Conservation (phyloP, 1,284 basidiomycete species). For the Heimioporus retisporus region DNA sequence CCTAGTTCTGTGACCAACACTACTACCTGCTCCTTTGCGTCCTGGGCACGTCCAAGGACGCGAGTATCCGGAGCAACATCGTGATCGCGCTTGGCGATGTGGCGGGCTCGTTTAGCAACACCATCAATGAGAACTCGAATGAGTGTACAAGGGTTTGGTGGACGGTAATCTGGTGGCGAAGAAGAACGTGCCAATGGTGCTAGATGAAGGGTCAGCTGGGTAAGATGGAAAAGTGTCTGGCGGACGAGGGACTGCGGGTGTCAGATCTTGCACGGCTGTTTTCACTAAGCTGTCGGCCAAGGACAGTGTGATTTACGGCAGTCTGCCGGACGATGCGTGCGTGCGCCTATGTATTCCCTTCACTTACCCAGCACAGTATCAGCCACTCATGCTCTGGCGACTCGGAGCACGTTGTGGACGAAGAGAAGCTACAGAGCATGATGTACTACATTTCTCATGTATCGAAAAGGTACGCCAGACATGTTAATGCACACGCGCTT, state of each 20-base stretch:
- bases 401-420: no score
- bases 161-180: slow-evolving; percentile 93
- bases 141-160: slow-evolving; percentile 92
- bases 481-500: not conserved
- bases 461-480: slow-evolving; percentile 77
- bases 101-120: slow-evolving; percentile 95
- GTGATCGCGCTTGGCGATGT: slow-evolving; percentile 80
- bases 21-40: slow-evolving; percentile 94
- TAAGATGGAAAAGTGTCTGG: slow-evolving; percentile 99
- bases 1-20: slow-evolving; percentile 93
- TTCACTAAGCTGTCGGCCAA: slow-evolving; percentile 97
- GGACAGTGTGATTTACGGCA: slow-evolving; percentile 99
- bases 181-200: slow-evolving; percentile 99
- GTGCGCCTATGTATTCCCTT: not conserved
- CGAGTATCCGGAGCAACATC: slow-evolving; percentile 78
- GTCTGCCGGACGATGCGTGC: slow-evolving; percentile 80
- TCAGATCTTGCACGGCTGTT: slow-evolving; percentile 95
- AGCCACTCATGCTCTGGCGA: slow-evolving; percentile 38
- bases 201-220: slow-evolving; percentile 99
- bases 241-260: slow-evolving; percentile 92
- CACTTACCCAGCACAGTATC: slow-evolving; percentile 63
- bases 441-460: no score
- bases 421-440: no score
- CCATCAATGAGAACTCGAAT: slow-evolving; percentile 98
- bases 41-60: slow-evolving; percentile 90